Base-by-base conservation (phyloP, 1,284 basidiomycete genomes). In the Hortiboletus rubellus region DNA sequence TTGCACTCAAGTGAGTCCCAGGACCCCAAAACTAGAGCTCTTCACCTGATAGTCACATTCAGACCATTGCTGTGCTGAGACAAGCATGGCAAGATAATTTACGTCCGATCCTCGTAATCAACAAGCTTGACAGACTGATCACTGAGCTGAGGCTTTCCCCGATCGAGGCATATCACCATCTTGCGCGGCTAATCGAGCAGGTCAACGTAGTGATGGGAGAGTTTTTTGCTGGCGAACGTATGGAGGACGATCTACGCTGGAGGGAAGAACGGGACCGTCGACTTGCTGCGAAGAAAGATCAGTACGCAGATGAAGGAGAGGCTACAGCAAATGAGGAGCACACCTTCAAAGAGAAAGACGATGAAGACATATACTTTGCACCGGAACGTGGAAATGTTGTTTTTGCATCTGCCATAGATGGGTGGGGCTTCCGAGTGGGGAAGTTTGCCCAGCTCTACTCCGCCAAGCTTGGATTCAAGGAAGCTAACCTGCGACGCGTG, bases 171-270 rank as follows among this genome's bases (percentile, higher is more conserved):
- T 94, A 99, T 70, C 92, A 97, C 66, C 96, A 98, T 66, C 85
- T 99, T 24, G 81, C 87, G 3, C 91, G 94, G 51, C 81, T 99
- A 22, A 93, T 99, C 60, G 97, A 99, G 73, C 94, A 98, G 69
- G 96, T 98, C 31, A 99, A 99, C 69, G 97, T 96, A 0, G 93
- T 99, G 57, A 96, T 98, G 89, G 97, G 97, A 0, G 87, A 86
- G 50, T 97, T 98, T 76, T 99, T 96, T 68, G 94, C 95, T 1
- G 85, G 89, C 1, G 96, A 98, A 61, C 80, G 96, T n/a, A 97
- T 99, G 94, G 93, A 95, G 62, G 95, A 98, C 65, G 96, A 98
- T 75, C 75, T 94, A 42, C 82, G 94, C 18, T 97, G 96, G 94
- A 82, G 91, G 63, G 96, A 98, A 76, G 92, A 92, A 63, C 86